phyloP scores from a whole-genome alignment of 495 filamentous ascomycete species.

The Pyrenula aspistea region DNA sequence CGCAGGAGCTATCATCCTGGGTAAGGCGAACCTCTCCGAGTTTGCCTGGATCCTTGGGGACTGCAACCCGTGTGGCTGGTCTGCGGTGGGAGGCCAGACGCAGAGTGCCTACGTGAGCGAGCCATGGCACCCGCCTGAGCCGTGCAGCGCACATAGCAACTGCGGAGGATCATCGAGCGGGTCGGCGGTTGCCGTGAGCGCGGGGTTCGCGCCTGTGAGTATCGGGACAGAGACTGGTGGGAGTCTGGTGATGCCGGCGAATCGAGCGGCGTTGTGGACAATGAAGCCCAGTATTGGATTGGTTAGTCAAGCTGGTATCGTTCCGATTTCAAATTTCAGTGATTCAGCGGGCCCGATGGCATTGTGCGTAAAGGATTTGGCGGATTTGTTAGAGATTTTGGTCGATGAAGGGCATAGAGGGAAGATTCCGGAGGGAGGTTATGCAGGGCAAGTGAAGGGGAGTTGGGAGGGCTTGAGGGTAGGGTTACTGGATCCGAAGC shows the following conservation, averaged over 20 bases:
- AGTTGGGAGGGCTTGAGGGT: slow-evolving; percentile 4
- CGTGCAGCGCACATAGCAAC: slow-evolving; percentile 8
- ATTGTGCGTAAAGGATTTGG: slow-evolving; percentile 17
- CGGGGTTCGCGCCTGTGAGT: slow-evolving; percentile 27
- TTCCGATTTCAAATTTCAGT: slow-evolving; percentile 17
- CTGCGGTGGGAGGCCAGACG: slow-evolving; percentile 27
- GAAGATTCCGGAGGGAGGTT: slow-evolving; percentile 4
- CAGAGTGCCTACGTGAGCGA: slow-evolving; percentile 27
- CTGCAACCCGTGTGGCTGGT: slow-evolving; percentile 26
- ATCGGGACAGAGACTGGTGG: slow-evolving; percentile 37
- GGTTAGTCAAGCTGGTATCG: slow-evolving; percentile 14
- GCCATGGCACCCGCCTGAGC: not conserved
- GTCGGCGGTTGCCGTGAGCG: slow-evolving; percentile 29
- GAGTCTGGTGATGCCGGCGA: slow-evolving; percentile 26
- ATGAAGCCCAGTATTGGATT: slow-evolving; percentile 21
- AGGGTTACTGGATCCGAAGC: slow-evolving; percentile 2
- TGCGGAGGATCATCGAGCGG: slow-evolving; percentile 35
- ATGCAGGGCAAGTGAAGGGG: slow-evolving; percentile 1
- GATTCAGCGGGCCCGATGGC: slow-evolving; percentile 23
- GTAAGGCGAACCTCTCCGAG: slow-evolving; percentile 34
- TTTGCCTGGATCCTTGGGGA: slow-evolving; percentile 15
- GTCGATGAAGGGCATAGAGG: slow-evolving; percentile 3
- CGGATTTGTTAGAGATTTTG: slow-evolving; percentile 12
- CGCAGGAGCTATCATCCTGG: slow-evolving; percentile 34
- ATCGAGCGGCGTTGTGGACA: slow-evolving; percentile 28